These are phyloP conservation scores for Colletotrichum magnum DNA, from an alignment of 2,329 filamentous ascomycete species.

Conservation along the genomic window DNA sequence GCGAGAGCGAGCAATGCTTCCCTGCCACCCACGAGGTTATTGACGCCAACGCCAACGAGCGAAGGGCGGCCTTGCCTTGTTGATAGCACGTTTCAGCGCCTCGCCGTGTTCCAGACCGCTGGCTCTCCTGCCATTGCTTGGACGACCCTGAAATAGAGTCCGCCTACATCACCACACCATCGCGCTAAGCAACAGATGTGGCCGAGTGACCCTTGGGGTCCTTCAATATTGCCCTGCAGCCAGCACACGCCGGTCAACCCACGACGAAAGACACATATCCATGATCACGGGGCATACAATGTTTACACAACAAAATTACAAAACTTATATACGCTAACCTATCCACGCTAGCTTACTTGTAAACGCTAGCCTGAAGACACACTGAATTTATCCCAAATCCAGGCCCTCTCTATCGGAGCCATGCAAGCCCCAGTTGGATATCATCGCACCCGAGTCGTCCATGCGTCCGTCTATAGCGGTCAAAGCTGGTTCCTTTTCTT, in stretches of 20 bases:
- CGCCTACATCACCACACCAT: not conserved
- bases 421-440: conserved; percentile 29
- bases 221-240: not conserved
- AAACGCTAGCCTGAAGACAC: conserved; percentile 13
- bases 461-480: conserved; percentile 16
- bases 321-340: conserved; percentile 16
- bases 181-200: not conserved
- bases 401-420: conserved; percentile 19
- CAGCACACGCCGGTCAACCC: no score
- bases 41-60: not conserved
- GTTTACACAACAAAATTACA: not conserved
- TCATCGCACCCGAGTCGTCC: conserved; percentile 18
- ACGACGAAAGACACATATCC: no score
- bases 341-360: no score
- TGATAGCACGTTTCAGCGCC: not conserved
- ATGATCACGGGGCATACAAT: no score
- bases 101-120: conserved; percentile 17
- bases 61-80: conserved; percentile 7
- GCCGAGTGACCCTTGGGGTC: not conserved
- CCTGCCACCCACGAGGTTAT: conserved; percentile 1
- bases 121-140: not conserved
- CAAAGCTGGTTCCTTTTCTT: not conserved
- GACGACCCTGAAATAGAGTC: conserved; percentile 3
- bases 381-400: conserved; percentile 17
- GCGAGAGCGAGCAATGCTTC: not conserved